Conservation (phyloP, 108 stramenopile genomes). For the Nitzschia inconspicua region DNA sequence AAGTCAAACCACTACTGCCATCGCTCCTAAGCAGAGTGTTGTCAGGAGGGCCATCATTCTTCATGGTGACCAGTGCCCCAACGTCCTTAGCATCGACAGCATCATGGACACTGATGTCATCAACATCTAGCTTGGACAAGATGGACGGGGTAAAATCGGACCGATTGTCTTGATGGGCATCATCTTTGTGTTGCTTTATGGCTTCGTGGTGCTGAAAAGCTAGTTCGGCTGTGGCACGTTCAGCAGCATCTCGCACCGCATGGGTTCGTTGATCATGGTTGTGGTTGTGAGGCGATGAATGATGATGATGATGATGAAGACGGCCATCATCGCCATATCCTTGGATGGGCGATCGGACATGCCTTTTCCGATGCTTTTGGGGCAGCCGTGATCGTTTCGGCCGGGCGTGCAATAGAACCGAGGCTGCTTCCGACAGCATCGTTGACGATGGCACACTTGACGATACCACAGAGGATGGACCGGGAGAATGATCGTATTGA, state of each 20-base stretch:
- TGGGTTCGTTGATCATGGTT: neutral
- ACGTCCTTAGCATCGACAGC: neutral
- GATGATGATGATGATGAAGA: neutral
- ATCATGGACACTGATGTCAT: slow-evolving; percentile 3
- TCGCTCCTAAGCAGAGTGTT: too few relatives aligned
- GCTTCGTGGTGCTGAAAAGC: neutral
- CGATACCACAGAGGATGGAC: too few relatives aligned
- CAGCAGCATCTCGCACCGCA: neutral
- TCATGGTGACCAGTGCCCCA: neutral
- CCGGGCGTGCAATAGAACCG: neutral
- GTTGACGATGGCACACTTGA: too few relatives aligned
- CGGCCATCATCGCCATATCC: neutral
- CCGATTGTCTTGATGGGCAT: neutral
- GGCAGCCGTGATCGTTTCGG: neutral
- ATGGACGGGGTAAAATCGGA: neutral
- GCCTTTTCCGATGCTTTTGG: too few relatives aligned
- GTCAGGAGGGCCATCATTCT: too few relatives aligned
- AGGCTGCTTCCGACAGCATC: too few relatives aligned
- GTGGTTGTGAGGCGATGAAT: neutral
- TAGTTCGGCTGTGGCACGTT: neutral
- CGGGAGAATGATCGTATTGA: too few relatives aligned
- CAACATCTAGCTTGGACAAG: neutral
- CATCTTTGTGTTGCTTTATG: neutral
- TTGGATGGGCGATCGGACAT: too few relatives aligned
- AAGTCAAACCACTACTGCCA: neutral